Evolutionary conservation across 2,329 filamentous ascomycete genomes (phyloP).

Genomic region (Fusarium dlaminii): DNA sequence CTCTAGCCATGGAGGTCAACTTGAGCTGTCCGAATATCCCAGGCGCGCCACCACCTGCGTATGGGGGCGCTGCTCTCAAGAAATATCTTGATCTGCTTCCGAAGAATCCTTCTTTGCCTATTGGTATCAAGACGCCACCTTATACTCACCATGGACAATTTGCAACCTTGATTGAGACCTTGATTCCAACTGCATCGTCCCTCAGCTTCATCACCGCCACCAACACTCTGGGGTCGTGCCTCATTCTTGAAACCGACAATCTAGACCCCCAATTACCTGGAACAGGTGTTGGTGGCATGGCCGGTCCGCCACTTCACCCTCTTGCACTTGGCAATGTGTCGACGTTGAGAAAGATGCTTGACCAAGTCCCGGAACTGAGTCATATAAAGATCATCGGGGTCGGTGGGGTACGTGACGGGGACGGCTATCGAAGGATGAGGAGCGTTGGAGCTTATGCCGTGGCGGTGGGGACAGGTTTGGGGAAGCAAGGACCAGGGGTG

Average conservation of each 20-base stretch:
- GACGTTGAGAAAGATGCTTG: constrained; percentile 70
- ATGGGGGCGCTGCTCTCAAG: constrained; percentile 61
- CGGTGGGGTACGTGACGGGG: constrained; percentile 74
- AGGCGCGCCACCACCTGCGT: constrained; percentile 74
- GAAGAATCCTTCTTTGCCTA: constrained; percentile 47
- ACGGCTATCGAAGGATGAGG: constrained; percentile 72
- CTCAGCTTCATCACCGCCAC: constrained; percentile 77
- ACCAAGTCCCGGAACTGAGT: constrained; percentile 56
- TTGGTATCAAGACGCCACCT: constrained; percentile 79
- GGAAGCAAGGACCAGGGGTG: constrained; percentile 67
- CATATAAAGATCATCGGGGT: constrained; percentile 75
- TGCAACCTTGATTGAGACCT: constrained; percentile 60
- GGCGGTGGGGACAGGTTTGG: constrained; percentile 75
- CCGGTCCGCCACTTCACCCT: constrained; percentile 76
- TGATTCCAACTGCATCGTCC: constrained; percentile 49
- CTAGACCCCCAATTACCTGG: constrained; percentile 59
- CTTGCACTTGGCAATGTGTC: constrained; percentile 79
- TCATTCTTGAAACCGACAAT: constrained; percentile 59
- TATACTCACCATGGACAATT: constrained; percentile 79
- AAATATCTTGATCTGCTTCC: constrained; percentile 65
- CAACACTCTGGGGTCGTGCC: constrained; percentile 75
- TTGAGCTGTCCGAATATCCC: constrained; percentile 82
- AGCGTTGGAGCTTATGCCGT: constrained; percentile 72
- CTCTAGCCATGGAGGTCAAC: constrained; percentile 78
- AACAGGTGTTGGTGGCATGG: constrained; percentile 74